Conservation (phyloP, 345 rosid genomes). For the Ricinus communis region DNA sequence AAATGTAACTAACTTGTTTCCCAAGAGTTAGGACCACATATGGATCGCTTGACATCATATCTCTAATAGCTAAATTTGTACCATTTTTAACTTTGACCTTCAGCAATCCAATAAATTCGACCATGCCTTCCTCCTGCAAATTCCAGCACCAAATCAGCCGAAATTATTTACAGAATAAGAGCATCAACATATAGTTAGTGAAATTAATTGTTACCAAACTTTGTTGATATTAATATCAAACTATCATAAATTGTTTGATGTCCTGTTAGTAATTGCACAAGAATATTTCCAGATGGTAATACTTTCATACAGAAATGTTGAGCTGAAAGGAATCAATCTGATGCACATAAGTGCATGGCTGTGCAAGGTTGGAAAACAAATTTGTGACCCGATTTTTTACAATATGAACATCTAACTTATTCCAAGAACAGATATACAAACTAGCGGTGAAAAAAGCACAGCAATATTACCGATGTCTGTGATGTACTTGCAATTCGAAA, state of each 20-base stretch:
- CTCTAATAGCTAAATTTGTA: constrained; percentile 76
- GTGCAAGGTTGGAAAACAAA: not conserved
- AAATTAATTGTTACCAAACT: not conserved
- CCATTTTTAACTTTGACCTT: constrained; percentile 75
- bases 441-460: not conserved
- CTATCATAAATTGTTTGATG: not conserved
- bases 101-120: constrained; percentile 83
- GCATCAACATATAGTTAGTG: not conserved
- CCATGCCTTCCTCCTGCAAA: constrained; percentile 70
- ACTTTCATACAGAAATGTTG: not conserved
- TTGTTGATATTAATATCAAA: not conserved
- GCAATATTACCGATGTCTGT: constrained; percentile 41
- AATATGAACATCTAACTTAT: constrained; percentile 3
- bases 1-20: constrained; percentile 57
- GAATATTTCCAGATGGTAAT: constrained; percentile 1
- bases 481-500: constrained; percentile 57
- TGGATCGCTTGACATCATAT: constrained; percentile 95
- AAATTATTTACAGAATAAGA: constrained; percentile 14
- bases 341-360: not conserved
- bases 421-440: not conserved
- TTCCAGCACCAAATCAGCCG: constrained; percentile 21
- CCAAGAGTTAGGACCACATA: constrained; percentile 81
- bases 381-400: constrained; percentile 4
- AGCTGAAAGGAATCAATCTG: not conserved
- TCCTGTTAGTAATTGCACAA: not conserved